phyloP scores from a whole-genome alignment of 2,329 filamentous ascomycete genomes.

The Davidsoniella neocaledoniae region DNA sequence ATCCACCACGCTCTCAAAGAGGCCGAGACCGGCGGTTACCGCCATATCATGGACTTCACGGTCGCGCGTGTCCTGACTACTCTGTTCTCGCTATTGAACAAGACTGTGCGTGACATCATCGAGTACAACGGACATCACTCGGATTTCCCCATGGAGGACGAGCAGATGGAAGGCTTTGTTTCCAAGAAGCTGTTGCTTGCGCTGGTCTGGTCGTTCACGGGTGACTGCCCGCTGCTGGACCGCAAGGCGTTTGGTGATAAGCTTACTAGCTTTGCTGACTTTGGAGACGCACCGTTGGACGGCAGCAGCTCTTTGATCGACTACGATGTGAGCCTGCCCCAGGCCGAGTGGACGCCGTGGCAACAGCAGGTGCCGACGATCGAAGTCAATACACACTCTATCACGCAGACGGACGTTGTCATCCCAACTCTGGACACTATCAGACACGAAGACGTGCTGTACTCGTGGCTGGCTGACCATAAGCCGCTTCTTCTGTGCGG shows the following conservation, averaged over 20 bases:
- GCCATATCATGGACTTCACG: constrained; percentile 98
- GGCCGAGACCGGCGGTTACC: constrained; percentile 51
- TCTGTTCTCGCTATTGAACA: constrained; percentile 88
- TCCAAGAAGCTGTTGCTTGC: constrained; percentile 89
- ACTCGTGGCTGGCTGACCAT: constrained; percentile 97
- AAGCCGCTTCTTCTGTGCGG: constrained; percentile 93
- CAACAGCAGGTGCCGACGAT: constrained; percentile 86
- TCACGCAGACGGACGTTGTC: constrained; percentile 94
- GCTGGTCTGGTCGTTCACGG: constrained; percentile 87
- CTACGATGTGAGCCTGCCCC: constrained; percentile 76
- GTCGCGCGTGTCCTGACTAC: constrained; percentile 79
- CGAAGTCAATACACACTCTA: constrained; percentile 95
- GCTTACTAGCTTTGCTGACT: constrained; percentile 64
- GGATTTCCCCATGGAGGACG: constrained; percentile 81
- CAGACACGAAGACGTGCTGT: constrained; percentile 95
- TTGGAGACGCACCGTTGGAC: constrained; percentile 67
- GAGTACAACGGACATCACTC: constrained; percentile 92
- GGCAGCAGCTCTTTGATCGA: constrained; percentile 80
- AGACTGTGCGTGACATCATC: constrained; percentile 76
- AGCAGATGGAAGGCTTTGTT: constrained; percentile 77
- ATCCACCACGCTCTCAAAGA: constrained; percentile 60
- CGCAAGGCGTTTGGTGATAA: constrained; percentile 81
- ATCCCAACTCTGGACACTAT: constrained; percentile 96
- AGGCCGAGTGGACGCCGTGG: constrained; percentile 82
- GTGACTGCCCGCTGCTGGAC: constrained; percentile 77